Base-by-base conservation (phyloP, 768 basidiomycete genomes). In the Phlegmacium glaucopus region DNA sequence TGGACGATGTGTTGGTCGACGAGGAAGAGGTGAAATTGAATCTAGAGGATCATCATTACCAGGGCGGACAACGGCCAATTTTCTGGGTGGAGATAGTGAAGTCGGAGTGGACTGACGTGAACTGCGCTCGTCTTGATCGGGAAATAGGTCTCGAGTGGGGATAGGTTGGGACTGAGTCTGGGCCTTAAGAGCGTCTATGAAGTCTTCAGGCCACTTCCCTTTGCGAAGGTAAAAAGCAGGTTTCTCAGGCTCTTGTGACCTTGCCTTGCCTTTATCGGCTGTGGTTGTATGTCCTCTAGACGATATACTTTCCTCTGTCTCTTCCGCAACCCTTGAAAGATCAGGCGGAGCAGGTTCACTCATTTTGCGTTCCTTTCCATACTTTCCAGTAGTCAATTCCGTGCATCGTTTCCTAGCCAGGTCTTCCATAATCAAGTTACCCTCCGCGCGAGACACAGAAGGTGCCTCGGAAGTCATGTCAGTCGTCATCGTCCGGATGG, bases 151-250 rank as follows among this genome's bases (percentile, higher is more conserved):
- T 34, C 50, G 44, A 22, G 44, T 46, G 46, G 53, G 42, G 50
- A 52, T 52, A 47, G 50, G 34, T 22, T 44, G 58, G 45, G 49
- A 34, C 37, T 49, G 50, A 15, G 40, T 27, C 22, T 38, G 68
- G 49, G 64, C 49, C 45, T 72, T 71, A 50, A 86, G 78, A 25
- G 71, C 80, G 53, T 81, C 80, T 46, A 90, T 61, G 61, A 89
- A 87, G 63, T 89, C 87, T 64, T 89, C 86, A 0, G 89, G 86
- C 86, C 86, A 90, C 63, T 85, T 88, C 48, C 85, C 87, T 62
- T 89, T 87, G 28, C 82, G 80, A 28, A 89, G 77, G 45, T 81
- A 75, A 52, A 88, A 70, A 45, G 67, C 70, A 39, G 53, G 35
- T 39, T 59, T 57, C 50, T 70, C 62, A 10, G 53, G 47, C 50